Percentiles rank a stretch among this genome's conserved stretches.
Conservation (phyloP, 805 yeast species). For the Wickerhamiella sergipiensis region DNA sequence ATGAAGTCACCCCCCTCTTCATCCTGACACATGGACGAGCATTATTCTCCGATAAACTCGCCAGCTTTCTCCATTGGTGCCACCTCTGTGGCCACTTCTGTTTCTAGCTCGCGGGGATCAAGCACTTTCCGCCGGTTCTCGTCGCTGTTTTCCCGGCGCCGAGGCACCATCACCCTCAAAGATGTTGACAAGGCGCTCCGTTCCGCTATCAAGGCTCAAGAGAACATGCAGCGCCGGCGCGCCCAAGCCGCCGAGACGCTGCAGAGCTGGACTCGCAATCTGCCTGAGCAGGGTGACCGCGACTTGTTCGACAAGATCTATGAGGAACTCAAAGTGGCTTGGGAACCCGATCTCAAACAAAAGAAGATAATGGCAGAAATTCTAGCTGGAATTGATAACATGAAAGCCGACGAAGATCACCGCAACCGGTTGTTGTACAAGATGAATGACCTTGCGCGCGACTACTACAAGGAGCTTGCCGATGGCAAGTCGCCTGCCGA, state of each 20-base stretch:
- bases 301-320: slow-evolving; percentile 4
- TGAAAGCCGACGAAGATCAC: slow-evolving; percentile 13
- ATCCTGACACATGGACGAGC: not conserved
- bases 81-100: not conserved
- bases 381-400: slow-evolving; percentile 11
- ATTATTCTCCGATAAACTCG: not conserved
- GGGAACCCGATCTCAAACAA: slow-evolving; percentile 2
- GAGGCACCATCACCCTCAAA: slow-evolving; percentile 2
- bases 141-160: not conserved
- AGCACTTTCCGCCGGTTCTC: not conserved
- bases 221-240: slow-evolving; percentile 9
- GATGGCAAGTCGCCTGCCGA: slow-evolving; percentile 8
- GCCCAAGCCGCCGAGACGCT: slow-evolving; percentile 7
- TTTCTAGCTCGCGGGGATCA: not conserved
- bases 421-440: slow-evolving; percentile 1
- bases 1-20: not conserved
- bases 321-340: slow-evolving; percentile 3
- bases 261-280: slow-evolving; percentile 11
- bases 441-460: slow-evolving; percentile 10
- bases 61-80: not conserved
- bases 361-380: slow-evolving; percentile 4
- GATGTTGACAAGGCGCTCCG: slow-evolving; percentile 13
- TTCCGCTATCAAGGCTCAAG: slow-evolving; percentile 12
- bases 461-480: slow-evolving; percentile 14
- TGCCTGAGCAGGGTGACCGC: slow-evolving; percentile 8